phyloP scores from a whole-genome alignment of 495 filamentous ascomycete species.

The Neurospora terricola region DNA sequence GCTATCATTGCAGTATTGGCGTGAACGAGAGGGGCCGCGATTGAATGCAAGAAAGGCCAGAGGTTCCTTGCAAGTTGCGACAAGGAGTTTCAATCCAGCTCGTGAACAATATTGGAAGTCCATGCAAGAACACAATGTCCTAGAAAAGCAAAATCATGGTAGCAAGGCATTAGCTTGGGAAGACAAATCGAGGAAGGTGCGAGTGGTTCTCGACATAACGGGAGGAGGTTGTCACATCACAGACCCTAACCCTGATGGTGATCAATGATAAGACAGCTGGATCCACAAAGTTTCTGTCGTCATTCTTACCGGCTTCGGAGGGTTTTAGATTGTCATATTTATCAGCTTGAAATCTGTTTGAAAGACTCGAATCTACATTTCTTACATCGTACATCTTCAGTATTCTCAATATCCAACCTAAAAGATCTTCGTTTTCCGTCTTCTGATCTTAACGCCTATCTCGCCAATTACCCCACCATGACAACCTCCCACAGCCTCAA shows the following conservation, averaged over 20 bases:
- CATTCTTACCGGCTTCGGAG: not conserved
- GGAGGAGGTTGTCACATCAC: not conserved
- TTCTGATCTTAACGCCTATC: not conserved
- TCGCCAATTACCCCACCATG: not conserved
- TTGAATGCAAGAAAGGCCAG: not conserved
- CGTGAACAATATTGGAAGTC: not conserved
- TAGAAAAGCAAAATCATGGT: not conserved
- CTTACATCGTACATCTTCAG: not conserved
- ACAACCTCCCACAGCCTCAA: not conserved
- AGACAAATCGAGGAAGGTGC: not conserved
- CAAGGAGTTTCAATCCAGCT: not conserved
- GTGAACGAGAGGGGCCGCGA: not conserved
- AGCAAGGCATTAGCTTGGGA: not conserved
- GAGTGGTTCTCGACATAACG: not conserved
- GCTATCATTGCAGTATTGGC: not conserved
- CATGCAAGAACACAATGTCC: not conserved
- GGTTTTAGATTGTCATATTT: not conserved
- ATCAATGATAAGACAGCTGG: not conserved
- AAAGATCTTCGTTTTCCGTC: not conserved
- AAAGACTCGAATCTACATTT: not conserved
- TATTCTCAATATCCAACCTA: not conserved
- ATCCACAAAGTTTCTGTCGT: not conserved
- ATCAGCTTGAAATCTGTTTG: not conserved
- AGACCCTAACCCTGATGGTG: not conserved
- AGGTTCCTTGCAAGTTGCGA: not conserved